phyloP scores from a whole-genome alignment of 164 flowering plant genomes.

The Brasenia schreberi region DNA sequence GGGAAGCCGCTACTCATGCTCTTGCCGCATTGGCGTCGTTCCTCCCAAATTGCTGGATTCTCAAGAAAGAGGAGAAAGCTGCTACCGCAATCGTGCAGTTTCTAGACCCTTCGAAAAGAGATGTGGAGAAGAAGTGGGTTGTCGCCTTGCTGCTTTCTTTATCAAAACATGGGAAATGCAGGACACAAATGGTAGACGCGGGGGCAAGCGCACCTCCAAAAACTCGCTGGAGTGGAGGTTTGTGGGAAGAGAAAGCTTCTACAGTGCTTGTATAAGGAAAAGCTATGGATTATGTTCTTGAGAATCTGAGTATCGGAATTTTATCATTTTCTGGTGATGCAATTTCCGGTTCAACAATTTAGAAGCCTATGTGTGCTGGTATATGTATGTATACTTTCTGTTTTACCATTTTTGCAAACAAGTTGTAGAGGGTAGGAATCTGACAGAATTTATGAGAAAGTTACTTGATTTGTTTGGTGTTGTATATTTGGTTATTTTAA shows the following conservation, averaged over 20 bases:
- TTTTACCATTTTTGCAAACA: constrained; percentile 7
- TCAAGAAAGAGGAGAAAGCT: constrained; percentile 59
- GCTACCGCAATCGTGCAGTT: constrained; percentile 45
- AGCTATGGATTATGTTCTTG: constrained; percentile 71
- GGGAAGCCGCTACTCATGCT: constrained; percentile 55
- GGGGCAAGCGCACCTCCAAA: constrained; percentile 61
- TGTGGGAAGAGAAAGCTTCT: constrained; percentile 71
- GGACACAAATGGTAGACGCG: constrained; percentile 62
- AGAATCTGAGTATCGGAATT: constrained; percentile 23
- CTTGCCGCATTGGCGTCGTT: constrained; percentile 38
- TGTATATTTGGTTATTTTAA: not conserved
- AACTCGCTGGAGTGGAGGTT: constrained; percentile 60
- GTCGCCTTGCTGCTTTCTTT: constrained; percentile 37
- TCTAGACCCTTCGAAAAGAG: constrained; percentile 44
- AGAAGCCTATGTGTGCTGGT: not conserved
- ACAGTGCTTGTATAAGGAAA: constrained; percentile 50
- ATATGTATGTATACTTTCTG: constrained; percentile 25
- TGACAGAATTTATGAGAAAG: not conserved
- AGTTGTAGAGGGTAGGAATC: constrained; percentile 4
- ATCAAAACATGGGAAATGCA: constrained; percentile 43
- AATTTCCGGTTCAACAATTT: not conserved
- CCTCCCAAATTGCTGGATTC: constrained; percentile 38
- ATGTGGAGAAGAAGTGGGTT: constrained; percentile 56
- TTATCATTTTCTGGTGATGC: not conserved
- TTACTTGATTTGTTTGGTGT: not conserved